Percentiles rank a stretch among this genome's conserved stretches.
These are phyloP conservation scores for Xylariaceae sp. DNA, from an alignment of 2,329 filamentous ascomycete genomes.

Conservation along the genomic window DNA sequence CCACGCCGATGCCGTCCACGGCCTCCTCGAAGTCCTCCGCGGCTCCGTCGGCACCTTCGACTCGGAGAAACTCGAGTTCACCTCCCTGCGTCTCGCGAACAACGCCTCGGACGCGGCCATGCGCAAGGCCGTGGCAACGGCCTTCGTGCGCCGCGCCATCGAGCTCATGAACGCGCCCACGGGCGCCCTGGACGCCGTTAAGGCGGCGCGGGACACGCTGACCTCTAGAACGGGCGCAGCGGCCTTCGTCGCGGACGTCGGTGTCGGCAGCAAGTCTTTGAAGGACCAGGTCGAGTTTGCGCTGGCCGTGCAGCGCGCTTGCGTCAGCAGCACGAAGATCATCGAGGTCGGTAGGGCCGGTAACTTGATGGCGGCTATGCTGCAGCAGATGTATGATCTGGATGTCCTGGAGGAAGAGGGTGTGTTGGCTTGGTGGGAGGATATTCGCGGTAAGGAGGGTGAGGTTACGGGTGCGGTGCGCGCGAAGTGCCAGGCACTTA, in stretches of 20 bases:
- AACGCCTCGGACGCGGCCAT: conserved; percentile 88
- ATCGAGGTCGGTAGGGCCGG: conserved; percentile 46
- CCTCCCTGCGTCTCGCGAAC: conserved; percentile 82
- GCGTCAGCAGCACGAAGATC: conserved; percentile 59
- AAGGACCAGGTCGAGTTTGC: conserved; percentile 83
- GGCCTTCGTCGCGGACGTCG: conserved; percentile 55
- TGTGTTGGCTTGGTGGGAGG: conserved; percentile 82
- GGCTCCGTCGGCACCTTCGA: conserved; percentile 75
- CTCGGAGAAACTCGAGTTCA: conserved; percentile 78
- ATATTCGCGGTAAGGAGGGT: conserved; percentile 59
- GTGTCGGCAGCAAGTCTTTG: conserved; percentile 58
- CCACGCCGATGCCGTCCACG: conserved; percentile 80
- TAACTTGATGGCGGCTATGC: conserved; percentile 67
- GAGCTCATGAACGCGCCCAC: conserved; percentile 55
- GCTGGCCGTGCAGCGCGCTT: conserved; percentile 73
- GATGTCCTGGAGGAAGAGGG: conserved; percentile 88
- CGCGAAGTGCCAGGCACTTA: conserved; percentile 68
- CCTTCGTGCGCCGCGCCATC: conserved; percentile 75
- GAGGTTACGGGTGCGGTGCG: conserved; percentile 67
- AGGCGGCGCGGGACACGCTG: conserved; percentile 60
- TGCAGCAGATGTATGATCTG: conserved; percentile 78
- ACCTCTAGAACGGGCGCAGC: conserved; percentile 47
- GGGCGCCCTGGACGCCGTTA: conserved; percentile 53
- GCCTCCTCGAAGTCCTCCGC: conserved; percentile 79
- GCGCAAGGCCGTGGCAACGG: conserved; percentile 75